Evolutionary conservation across 2,329 filamentous ascomycete species (phyloP).

Genomic region (Fusarium sp.): DNA sequence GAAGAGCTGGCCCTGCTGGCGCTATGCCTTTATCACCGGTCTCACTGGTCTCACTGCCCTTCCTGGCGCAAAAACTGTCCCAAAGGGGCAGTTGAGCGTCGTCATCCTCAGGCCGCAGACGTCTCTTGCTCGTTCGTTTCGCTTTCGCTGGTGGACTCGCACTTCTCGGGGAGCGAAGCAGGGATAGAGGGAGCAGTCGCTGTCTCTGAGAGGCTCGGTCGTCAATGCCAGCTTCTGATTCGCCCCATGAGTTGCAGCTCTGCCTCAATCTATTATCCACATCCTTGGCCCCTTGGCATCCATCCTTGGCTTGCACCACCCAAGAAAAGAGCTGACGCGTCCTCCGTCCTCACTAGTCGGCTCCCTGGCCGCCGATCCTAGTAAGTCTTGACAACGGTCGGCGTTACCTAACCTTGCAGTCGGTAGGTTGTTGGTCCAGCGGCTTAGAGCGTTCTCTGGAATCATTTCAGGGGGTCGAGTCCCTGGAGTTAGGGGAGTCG

Average conservation of each 20-base stretch:
- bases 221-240: slow-evolving; percentile 22
- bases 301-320: slow-evolving; percentile 48
- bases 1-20: slow-evolving; percentile 9
- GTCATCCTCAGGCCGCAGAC: slow-evolving; percentile 51
- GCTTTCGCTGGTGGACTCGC: slow-evolving; percentile 25
- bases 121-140: slow-evolving; percentile 25
- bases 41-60: slow-evolving; percentile 41
- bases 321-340: slow-evolving; percentile 49
- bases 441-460: slow-evolving; percentile 23
- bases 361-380: slow-evolving; percentile 46
- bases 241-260: slow-evolving; percentile 20
- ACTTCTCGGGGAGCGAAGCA: slow-evolving; percentile 24
- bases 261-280: slow-evolving; percentile 41
- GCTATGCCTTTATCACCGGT: slow-evolving; percentile 40
- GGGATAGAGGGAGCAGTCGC: slow-evolving; percentile 9
- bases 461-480: slow-evolving; percentile 17
- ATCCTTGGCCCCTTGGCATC: slow-evolving; percentile 33
- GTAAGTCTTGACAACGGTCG: slow-evolving; percentile 41
- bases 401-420: slow-evolving; percentile 30
- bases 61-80: slow-evolving; percentile 35
- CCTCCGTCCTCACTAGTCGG: slow-evolving; percentile 45
- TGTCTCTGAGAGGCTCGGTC: slow-evolving; percentile 33
- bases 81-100: slow-evolving; percentile 49
- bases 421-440: slow-evolving; percentile 12
- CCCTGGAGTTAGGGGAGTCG: slow-evolving; percentile 35